Conservation (phyloP, 257 asterid genomes). For the Solanum chilense region DNA sequence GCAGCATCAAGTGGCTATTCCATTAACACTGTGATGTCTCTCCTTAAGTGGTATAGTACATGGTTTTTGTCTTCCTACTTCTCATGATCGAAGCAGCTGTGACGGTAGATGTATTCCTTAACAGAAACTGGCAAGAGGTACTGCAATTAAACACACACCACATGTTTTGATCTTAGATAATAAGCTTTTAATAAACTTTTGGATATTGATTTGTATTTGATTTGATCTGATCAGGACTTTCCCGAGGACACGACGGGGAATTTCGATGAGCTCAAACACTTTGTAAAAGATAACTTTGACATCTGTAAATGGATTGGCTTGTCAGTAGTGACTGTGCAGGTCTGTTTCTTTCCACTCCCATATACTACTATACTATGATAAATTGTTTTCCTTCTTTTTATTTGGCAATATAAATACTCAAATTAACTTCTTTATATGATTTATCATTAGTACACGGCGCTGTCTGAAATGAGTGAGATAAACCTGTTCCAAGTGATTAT, state of each 20-base stretch:
- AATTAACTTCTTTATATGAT: not conserved
- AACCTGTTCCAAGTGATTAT: not conserved
- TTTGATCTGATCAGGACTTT: conserved; percentile 26
- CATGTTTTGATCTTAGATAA: not conserved
- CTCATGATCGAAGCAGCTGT: conserved; percentile 75
- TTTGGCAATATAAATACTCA: not conserved
- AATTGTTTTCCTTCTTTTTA: not conserved
- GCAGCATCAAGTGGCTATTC: not conserved
- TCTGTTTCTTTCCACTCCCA: conserved; percentile 10
- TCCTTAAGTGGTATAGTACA: conserved; percentile 61
- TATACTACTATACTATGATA: not conserved
- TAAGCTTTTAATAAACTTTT: not conserved
- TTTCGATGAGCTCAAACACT: conserved; percentile 50
- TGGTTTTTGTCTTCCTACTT: conserved; percentile 46
- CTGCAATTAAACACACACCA: not conserved
- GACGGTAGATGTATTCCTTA: conserved; percentile 60
- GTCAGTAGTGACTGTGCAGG: conserved; percentile 73
- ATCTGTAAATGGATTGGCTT: conserved; percentile 75
- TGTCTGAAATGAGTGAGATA: not conserved
- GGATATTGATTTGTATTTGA: not conserved
- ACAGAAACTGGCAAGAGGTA: conserved; percentile 89
- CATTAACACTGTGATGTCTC: conserved; percentile 7
- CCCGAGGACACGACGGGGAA: conserved; percentile 77
- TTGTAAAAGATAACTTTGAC: conserved; percentile 61
- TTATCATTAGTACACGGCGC: not conserved